Evolutionary conservation across 2,329 filamentous ascomycete species (phyloP).

Genomic region (Helicocarpus griseus): DNA sequence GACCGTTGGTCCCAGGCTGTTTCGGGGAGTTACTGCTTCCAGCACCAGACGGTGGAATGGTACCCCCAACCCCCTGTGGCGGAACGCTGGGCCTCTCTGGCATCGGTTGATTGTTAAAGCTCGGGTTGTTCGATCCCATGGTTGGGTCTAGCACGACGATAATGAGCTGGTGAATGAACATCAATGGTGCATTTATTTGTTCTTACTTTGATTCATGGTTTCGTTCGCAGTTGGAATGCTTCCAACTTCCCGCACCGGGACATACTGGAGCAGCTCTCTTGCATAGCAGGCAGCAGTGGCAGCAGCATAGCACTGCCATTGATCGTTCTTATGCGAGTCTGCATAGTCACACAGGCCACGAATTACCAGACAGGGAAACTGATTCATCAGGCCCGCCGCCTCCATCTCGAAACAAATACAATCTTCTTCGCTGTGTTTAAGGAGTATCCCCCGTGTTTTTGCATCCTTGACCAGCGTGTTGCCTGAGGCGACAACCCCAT

Average conservation of each 20-base stretch:
- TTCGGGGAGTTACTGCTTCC: not conserved
- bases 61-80: not conserved
- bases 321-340: conserved; percentile 14
- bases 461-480: conserved; percentile 18
- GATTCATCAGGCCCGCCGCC: conserved; percentile 2
- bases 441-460: conserved; percentile 11
- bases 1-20: not conserved
- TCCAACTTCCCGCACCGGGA: not conserved
- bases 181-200: not conserved
- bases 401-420: conserved; percentile 21
- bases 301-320: conserved; percentile 19
- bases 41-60: not conserved
- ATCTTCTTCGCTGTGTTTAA: conserved; percentile 4
- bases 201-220: not conserved
- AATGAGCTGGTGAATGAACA: not conserved
- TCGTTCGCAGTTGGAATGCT: not conserved
- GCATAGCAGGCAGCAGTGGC: not conserved
- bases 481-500: conserved; percentile 21
- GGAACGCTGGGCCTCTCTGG: not conserved
- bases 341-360: conserved; percentile 14
- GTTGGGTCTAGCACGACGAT: not conserved
- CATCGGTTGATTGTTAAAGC: not conserved
- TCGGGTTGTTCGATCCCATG: not conserved
- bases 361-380: conserved; percentile 9
- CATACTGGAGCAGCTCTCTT: conserved; percentile 1